Percentiles rank a stretch among this genome's conserved stretches.
Conservation (phyloP, 202 grass and related monocot species). For the Eragrostis tef region DNA sequence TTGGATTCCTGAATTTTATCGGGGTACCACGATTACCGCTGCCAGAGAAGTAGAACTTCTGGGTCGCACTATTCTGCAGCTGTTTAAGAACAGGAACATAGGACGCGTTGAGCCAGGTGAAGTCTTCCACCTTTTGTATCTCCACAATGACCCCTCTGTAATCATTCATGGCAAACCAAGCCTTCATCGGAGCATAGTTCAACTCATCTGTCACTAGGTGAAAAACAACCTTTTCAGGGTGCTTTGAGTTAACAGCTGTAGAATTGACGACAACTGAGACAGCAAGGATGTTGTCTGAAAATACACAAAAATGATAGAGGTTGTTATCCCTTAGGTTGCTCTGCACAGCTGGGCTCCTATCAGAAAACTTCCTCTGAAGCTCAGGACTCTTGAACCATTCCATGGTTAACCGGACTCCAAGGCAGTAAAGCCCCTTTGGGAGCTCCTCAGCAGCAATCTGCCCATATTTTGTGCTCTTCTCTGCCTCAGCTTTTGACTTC, state of each 20-base stretch:
- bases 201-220: conserved; percentile 96
- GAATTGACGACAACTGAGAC: conserved; percentile 90
- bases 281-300: conserved; percentile 96
- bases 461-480: conserved; percentile 94
- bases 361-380: conserved; percentile 69
- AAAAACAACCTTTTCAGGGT: conserved; percentile 83
- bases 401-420: conserved; percentile 81
- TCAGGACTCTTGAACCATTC: conserved; percentile 81
- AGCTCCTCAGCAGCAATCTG: conserved; percentile 98
- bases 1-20: conserved; percentile 97
- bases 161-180: conserved; percentile 88
- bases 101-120: conserved; percentile 89
- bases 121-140: conserved; percentile 90
- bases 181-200: conserved; percentile 90
- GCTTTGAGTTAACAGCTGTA: conserved; percentile 72
- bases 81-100: conserved; percentile 97
- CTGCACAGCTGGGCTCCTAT: conserved; percentile 60
- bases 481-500: conserved; percentile 77
- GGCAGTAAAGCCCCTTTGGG: conserved; percentile 93
- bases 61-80: conserved; percentile 82
- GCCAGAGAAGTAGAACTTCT: conserved; percentile 95
- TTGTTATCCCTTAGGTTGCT: conserved; percentile 77
- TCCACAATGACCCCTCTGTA: conserved; percentile 82
- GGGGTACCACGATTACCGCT: conserved; percentile 71
- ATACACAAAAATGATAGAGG: conserved; percentile 93